Evolutionary conservation across 2,329 filamentous ascomycete species (phyloP).

Genomic region (Coniochaeta prunicola): DNA sequence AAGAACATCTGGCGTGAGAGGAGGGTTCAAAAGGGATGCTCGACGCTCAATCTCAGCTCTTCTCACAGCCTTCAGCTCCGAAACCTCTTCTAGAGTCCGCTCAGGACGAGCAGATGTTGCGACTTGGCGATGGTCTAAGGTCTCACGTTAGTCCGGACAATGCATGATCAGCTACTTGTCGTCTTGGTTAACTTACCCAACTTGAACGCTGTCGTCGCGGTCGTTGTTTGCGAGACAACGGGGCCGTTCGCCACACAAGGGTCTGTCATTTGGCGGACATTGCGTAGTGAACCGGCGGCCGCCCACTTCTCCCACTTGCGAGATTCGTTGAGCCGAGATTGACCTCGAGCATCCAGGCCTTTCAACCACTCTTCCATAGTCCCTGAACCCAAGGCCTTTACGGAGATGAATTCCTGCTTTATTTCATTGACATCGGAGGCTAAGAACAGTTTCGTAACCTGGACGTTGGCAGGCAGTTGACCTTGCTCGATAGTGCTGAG

Average conservation of each 20-base stretch:
- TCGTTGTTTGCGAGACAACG: not conserved
- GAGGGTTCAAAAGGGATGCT: slow-evolving; percentile 58
- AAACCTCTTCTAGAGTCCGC: slow-evolving; percentile 54
- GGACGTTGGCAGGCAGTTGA: slow-evolving; percentile 35
- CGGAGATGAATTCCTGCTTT: slow-evolving; percentile 53
- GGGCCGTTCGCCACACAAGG: slow-evolving; percentile 7
- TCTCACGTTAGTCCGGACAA: not conserved
- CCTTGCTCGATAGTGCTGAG: slow-evolving; percentile 45
- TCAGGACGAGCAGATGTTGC: slow-evolving; percentile 24
- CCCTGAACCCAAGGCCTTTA: slow-evolving; percentile 58
- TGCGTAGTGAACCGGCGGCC: slow-evolving; percentile 30
- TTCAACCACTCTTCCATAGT: slow-evolving; percentile 74
- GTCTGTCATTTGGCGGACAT: slow-evolving; percentile 25
- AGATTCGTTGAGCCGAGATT: slow-evolving; percentile 51
- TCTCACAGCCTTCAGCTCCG: slow-evolving; percentile 55
- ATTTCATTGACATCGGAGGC: slow-evolving; percentile 55
- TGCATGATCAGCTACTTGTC: not conserved
- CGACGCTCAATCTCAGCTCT: slow-evolving; percentile 66
- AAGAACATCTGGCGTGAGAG: slow-evolving; percentile 54
- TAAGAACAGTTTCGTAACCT: slow-evolving; percentile 61
- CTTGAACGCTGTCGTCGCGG: not conserved
- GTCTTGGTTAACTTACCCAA: slow-evolving; percentile 2
- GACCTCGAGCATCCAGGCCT: slow-evolving; percentile 59
- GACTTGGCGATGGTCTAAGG: not conserved
- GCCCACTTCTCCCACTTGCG: slow-evolving; percentile 73